A percentile compares a stretch with the other conserved stretches of the same genome.
Conservation (phyloP, 768 basidiomycete genomes). For the Mycena pura region DNA sequence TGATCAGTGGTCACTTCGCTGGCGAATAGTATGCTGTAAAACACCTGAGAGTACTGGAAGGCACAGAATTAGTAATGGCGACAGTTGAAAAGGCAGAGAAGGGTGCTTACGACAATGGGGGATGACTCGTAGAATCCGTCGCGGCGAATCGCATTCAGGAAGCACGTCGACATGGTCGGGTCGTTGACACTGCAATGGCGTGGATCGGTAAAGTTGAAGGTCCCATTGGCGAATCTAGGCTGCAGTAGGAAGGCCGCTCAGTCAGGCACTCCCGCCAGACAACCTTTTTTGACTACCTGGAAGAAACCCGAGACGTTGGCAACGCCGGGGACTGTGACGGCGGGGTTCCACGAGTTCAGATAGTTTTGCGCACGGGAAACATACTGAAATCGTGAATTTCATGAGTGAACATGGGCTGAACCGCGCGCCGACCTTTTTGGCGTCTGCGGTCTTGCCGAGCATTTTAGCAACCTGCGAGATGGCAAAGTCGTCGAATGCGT, state of each 20-base stretch:
- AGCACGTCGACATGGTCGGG: slow-evolving; percentile 62
- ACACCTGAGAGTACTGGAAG: slow-evolving; percentile 64
- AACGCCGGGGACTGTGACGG: slow-evolving; percentile 55
- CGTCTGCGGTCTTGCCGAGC: slow-evolving; percentile 57
- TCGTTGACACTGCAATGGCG: slow-evolving; percentile 72
- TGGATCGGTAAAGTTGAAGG: slow-evolving; percentile 70
- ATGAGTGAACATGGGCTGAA: neutral
- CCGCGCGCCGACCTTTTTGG: slow-evolving; percentile 49
- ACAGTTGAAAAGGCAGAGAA: neutral
- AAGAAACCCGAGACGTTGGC: slow-evolving; percentile 62
- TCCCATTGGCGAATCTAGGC: slow-evolving; percentile 63
- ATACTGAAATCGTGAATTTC: slow-evolving; percentile 45
- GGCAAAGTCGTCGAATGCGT: slow-evolving; percentile 69
- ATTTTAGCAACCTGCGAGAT: slow-evolving; percentile 68
- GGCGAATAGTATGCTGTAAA: slow-evolving; percentile 23
- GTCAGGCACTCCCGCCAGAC: neutral
- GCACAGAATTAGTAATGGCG: neutral
- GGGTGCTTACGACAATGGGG: slow-evolving; percentile 59
- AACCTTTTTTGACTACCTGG: slow-evolving; percentile 48
- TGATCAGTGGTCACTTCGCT: neutral
- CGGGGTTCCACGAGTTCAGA: slow-evolving; percentile 65
- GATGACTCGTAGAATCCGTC: slow-evolving; percentile 75
- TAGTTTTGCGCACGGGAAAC: slow-evolving; percentile 61
- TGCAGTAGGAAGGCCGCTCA: slow-evolving; percentile 32
- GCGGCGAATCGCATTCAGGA: slow-evolving; percentile 57